phyloP scores from a whole-genome alignment of 768 basidiomycete genomes.

The Panaeolus papilionaceus region DNA sequence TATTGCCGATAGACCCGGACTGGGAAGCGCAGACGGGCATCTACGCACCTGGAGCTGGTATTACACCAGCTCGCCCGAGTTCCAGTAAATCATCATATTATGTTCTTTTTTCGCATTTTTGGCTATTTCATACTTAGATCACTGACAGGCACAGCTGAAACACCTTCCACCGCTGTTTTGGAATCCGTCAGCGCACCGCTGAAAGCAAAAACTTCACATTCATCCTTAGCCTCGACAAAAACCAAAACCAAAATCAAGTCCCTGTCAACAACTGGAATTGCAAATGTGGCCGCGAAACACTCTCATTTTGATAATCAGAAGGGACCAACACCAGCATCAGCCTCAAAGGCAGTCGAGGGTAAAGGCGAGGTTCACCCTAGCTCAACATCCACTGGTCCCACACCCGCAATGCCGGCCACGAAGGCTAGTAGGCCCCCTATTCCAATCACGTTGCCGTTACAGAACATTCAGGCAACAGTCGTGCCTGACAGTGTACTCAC shows the following conservation, averaged over 20 bases:
- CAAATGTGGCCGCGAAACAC: background rate
- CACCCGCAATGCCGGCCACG: background rate
- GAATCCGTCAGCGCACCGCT: background rate
- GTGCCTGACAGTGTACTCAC: background rate
- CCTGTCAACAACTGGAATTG: background rate
- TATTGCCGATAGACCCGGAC: too few species aligned
- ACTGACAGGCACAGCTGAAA: too few species aligned
- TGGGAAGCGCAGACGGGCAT: background rate
- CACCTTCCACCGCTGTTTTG: too few species aligned
- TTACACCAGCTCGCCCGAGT: background rate
- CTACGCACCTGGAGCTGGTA: background rate
- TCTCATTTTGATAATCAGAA: background rate
- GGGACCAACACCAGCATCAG: background rate
- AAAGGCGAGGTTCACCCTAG: background rate
- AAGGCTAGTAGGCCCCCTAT: background rate
- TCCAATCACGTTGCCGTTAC: background rate
- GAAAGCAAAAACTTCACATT: background rate
- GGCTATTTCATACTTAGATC: too few species aligned
- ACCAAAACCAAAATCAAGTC: background rate
- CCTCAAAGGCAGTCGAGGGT: background rate
- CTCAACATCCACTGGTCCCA: background rate
- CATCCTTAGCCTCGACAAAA: background rate
- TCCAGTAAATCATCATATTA: background rate
- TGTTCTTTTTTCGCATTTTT: too few species aligned
- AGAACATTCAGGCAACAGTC: background rate